Evolutionary conservation across 192 early-diverging fungal species (phyloP), one percentile per base, ranked within the genome.

Genomic region (Mortierella hygrophila): DNA sequence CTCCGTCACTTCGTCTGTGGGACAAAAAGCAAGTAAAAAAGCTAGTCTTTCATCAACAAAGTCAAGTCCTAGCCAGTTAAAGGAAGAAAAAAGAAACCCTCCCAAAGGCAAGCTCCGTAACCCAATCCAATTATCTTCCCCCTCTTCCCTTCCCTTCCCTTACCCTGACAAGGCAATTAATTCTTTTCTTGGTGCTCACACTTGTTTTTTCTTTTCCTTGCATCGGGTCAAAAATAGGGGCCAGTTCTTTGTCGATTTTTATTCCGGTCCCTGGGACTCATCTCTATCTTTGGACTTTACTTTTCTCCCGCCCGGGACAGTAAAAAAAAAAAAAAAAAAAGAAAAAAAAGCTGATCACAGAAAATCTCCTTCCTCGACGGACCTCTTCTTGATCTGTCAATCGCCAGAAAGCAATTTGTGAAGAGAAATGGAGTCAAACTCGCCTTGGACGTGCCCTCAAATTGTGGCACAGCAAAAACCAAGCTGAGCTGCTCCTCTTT

Each of bases 201-300:
- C 38, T 40, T 40, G 49, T 18, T 68, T 3, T 26, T 68, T 63
- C 18, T 29, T 35, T 18, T 35, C 65, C 65, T 68, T 52, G 20
- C 16, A 20, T 52, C 49, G 49, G 49, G 49, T 52, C 49, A 52
- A 57, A 57, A 57, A 57, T 69, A 40, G 68, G 38, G 29, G 68
- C 35, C 65, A 68, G 32, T 29, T 69, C n/a, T 20, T 69, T 18
- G 20, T 15, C 20, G 7, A 37, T 70, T 70, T 69, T 32, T 40
- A 15, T 68, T 68, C 26, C 65, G 26, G 65, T 68, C 65, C 65
- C 65, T 35, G 29, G 29, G 18, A 38, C 38, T 70, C 65, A 68
- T 46, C 16, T 70, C 38, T 42, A 72, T 72, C 70, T 72, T 72
- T 72, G 37, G 35, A 70, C 37, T 70, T 20, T 42, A 4, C 40